Percentiles rank a stretch among this genome's conserved stretches.
These are phyloP conservation scores for Trichomonas gallinae DNA, from an alignment of 208 protist species.

Conservation along the genomic window DNA sequence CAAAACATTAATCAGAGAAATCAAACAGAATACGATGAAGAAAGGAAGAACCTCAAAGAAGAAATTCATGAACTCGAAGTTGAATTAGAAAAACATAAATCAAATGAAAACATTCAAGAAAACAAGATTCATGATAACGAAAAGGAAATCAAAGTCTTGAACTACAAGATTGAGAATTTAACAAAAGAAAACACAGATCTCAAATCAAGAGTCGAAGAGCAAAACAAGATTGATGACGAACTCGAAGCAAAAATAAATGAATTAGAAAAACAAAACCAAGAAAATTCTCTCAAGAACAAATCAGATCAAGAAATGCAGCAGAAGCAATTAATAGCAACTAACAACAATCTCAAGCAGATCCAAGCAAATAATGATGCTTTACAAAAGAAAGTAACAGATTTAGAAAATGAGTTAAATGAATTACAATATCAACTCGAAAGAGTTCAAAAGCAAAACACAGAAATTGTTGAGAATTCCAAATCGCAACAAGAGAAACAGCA, in stretches of 20 bases:
- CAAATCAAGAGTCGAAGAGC: background rate
- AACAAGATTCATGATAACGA: too few relatives aligned
- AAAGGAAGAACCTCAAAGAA: too few relatives aligned
- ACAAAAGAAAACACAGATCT: background rate
- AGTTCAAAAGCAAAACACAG: background rate
- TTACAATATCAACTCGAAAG: background rate
- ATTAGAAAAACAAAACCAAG: background rate
- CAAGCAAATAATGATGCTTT: background rate
- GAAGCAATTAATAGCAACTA: background rate
- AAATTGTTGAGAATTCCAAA: background rate
- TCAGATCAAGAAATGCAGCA: background rate
- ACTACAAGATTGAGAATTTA: background rate
- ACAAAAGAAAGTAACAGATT: background rate
- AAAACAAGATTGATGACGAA: too few relatives aligned
- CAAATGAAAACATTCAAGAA: too few relatives aligned
- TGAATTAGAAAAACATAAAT: too few relatives aligned
- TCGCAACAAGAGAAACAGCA: background rate
- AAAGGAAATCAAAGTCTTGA: too few relatives aligned
- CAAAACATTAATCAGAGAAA: background rate
- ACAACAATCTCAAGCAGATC: background rate
- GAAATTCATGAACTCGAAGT: too few relatives aligned
- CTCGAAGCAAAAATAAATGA: background rate
- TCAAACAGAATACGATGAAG: too few relatives aligned
- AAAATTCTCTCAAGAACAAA: background rate
- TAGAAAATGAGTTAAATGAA: background rate